Conservation (phyloP, 1,284 basidiomycete species). For the Rhodotorula mucilaginosa region DNA sequence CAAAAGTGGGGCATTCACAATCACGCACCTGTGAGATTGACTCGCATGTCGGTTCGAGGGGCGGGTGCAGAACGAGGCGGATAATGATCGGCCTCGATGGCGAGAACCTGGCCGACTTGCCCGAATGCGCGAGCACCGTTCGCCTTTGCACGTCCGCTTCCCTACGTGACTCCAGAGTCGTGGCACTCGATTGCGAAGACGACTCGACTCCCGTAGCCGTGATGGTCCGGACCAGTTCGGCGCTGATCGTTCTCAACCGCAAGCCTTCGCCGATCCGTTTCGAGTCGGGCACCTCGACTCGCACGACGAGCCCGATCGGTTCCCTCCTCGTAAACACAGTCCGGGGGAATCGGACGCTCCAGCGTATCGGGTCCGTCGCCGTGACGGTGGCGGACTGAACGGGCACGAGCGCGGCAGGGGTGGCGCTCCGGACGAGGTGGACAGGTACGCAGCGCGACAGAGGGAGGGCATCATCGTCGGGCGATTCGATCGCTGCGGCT, state of each 20-base stretch:
- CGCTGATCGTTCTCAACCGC: slow-evolving; percentile 35
- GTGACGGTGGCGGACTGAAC: slow-evolving; percentile 18
- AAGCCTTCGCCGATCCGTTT: slow-evolving; percentile 26
- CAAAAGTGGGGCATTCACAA: no score
- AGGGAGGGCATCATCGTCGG: not conserved
- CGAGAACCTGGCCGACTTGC: slow-evolving; percentile 38
- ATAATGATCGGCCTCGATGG: slow-evolving; percentile 36
- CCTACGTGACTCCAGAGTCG: not conserved
- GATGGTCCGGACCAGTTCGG: slow-evolving; percentile 36
- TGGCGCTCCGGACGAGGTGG: slow-evolving; percentile 30
- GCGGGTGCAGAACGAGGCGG: slow-evolving; percentile 31
- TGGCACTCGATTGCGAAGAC: not conserved
- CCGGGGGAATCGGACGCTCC: slow-evolving; percentile 18
- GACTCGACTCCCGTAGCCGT: not conserved
- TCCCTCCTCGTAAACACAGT: slow-evolving; percentile 27
- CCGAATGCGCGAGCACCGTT: slow-evolving; percentile 37
- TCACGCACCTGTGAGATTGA: slow-evolving; percentile 32
- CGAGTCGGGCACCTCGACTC: slow-evolving; percentile 30
- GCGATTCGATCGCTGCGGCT: not conserved
- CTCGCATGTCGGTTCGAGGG: slow-evolving; percentile 27
- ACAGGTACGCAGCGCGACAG: slow-evolving; percentile 23
- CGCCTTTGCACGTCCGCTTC: slow-evolving; percentile 1
- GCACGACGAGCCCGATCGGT: slow-evolving; percentile 26
- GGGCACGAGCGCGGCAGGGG: slow-evolving; percentile 18
- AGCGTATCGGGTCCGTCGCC: slow-evolving; percentile 5